Percentiles rank a stretch among this genome's conserved stretches.
Evolutionary conservation across 805 yeast species (phyloP).

Genomic region (Candida incommunis): DNA sequence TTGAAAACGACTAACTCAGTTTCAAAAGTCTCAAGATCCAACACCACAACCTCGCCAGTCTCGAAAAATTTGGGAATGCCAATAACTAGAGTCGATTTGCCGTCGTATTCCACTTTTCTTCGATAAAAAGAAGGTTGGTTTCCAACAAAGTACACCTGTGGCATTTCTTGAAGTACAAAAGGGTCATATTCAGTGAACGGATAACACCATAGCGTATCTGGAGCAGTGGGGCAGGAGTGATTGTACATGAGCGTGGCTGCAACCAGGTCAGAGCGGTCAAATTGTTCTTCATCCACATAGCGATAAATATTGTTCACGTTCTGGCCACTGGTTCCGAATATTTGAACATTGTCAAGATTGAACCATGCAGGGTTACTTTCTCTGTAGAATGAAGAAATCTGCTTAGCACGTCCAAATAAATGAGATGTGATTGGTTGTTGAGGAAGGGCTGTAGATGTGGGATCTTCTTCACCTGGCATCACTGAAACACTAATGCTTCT

Average conservation of each 20-base stretch:
- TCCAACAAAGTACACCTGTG: slow-evolving; percentile 78
- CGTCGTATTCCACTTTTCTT: slow-evolving; percentile 5
- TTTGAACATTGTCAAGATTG: slow-evolving; percentile 37
- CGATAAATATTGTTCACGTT: slow-evolving; percentile 64
- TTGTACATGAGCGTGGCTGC: slow-evolving; percentile 70
- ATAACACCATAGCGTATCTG: slow-evolving; percentile 85
- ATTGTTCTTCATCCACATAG: slow-evolving; percentile 31
- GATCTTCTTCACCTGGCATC: slow-evolving; percentile 79
- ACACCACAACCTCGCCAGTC: slow-evolving; percentile 49
- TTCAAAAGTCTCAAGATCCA: slow-evolving; percentile 45
- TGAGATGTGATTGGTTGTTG: slow-evolving; percentile 73
- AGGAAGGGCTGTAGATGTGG: slow-evolving; percentile 73
- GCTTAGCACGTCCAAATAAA: slow-evolving; percentile 32
- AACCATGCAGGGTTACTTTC: slow-evolving; percentile 68
- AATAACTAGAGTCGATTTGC: slow-evolving; percentile 36
- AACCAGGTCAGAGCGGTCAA: slow-evolving; percentile 35
- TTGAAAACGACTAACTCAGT: slow-evolving; percentile 30
- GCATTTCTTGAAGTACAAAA: slow-evolving; percentile 58
- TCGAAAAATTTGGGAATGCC: slow-evolving; percentile 56
- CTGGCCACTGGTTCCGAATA: slow-evolving; percentile 76
- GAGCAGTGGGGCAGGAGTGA: slow-evolving; percentile 84
- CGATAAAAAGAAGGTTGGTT: slow-evolving; percentile 56
- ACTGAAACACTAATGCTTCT: slow-evolving; percentile 53
- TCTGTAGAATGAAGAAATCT: slow-evolving; percentile 27
- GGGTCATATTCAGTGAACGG: slow-evolving; percentile 74